Conservation (phyloP, 75 land plant species). For the Adiantum capillusveneris region DNA sequence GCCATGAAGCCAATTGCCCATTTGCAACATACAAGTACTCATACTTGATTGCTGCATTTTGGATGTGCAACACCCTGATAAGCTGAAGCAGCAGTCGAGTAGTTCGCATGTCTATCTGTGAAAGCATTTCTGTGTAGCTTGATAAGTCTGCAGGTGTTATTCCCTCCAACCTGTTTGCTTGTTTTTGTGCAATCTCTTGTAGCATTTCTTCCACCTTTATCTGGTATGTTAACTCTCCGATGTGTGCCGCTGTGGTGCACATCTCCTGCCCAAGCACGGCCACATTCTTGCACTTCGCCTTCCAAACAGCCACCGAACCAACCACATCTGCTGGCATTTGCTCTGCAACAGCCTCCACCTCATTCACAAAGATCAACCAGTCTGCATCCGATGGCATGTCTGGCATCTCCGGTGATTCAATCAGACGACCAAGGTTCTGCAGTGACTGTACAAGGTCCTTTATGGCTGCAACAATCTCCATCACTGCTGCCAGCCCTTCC, state of each 20-base stretch:
- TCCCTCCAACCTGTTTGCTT: neutral
- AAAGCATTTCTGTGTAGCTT: neutral
- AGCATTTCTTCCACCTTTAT: neutral
- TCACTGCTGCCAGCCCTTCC: neutral
- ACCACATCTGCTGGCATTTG: conserved; percentile 1
- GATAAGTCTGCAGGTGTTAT: neutral
- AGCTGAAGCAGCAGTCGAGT: neutral
- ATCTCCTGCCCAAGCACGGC: neutral
- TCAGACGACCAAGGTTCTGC: neutral
- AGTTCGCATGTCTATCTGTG: conserved; percentile 8
- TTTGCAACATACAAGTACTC: no score
- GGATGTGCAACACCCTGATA: neutral
- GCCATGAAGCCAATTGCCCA: no score
- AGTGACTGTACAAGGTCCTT: neutral
- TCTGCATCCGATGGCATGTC: neutral
- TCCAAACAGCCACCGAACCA: neutral
- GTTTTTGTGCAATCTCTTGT: neutral
- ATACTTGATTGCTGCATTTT: conserved; percentile 1
- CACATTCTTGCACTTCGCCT: conserved; percentile 4
- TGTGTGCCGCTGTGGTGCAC: neutral
- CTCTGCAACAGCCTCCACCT: conserved; percentile 5
- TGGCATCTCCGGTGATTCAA: conserved; percentile 5
- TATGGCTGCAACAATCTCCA: neutral
- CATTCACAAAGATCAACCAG: conserved; percentile 7
- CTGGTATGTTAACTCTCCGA: neutral